These are phyloP conservation scores for Chlorencoelia australis DNA, from an alignment of 2,329 filamentous ascomycete genomes.

Conservation along the genomic window DNA sequence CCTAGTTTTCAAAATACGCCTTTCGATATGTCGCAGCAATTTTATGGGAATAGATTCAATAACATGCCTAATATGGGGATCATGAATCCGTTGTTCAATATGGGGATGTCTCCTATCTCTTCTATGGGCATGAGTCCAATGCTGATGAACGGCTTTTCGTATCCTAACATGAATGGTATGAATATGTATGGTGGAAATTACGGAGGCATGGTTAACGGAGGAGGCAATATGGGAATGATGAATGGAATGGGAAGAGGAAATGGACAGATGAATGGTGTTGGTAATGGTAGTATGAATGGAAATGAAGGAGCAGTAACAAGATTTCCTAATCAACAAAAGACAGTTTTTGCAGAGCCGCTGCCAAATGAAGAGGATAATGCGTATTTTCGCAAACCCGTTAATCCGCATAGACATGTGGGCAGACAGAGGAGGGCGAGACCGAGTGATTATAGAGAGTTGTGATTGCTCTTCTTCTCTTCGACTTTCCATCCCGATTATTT, in stretches of 20 bases:
- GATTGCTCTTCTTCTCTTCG: neutral
- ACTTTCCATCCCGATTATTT: neutral
- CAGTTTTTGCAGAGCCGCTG: constrained; percentile 37
- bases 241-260: constrained; percentile 25
- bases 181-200: constrained; percentile 26
- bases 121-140: constrained; percentile 30
- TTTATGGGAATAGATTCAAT: constrained; percentile 20
- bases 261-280: constrained; percentile 24
- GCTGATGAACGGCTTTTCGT: constrained; percentile 27
- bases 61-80: constrained; percentile 27
- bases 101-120: constrained; percentile 31
- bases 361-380: constrained; percentile 71
- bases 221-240: constrained; percentile 25
- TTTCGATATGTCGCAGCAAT: constrained; percentile 12
- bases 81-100: constrained; percentile 27
- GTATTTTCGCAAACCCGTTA: constrained; percentile 93
- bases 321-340: constrained; percentile 48
- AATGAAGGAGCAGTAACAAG: constrained; percentile 25
- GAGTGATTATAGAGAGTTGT: constrained; percentile 71
- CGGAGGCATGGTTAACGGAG: constrained; percentile 15
- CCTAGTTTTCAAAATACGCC: constrained; percentile 24
- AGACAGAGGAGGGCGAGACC: constrained; percentile 70
- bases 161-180: constrained; percentile 32
- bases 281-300: constrained; percentile 23
- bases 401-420: constrained; percentile 82